Base-by-base conservation (phyloP, 331 rosid species). In the Malus hybrid region DNA sequence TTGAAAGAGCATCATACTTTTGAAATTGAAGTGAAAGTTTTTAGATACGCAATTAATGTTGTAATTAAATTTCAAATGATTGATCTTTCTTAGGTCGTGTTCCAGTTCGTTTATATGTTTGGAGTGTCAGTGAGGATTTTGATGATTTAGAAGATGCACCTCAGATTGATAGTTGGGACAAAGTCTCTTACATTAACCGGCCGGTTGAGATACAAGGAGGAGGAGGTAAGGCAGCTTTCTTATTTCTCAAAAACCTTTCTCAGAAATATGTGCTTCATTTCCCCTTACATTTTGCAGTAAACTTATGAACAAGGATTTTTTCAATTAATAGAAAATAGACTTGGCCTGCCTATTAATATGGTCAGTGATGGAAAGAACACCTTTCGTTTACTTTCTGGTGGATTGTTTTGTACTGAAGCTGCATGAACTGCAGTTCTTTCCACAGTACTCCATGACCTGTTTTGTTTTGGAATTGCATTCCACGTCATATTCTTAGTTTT, bases 141-240 rank as follows among this genome's bases (percentile, higher is more conserved):
- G 92, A 84, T 66, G 91, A 90, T 82, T 83, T 92, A 64, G 96
- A 92, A 85, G 91, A 88, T 74, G 98, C 91, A 62, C 92, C 96
- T 13, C 86, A 81, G 76, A 85, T 92, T 79, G 93, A 88, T 81
- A 85, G 80, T 70, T 95, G 99, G 99, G 98, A 95, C 81, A 88
- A 89, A 85, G 86, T 95, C 77, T 88, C 87, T 0, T 95, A 92
- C 69, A 81, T 92, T 81, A 95, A 92, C 76, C 93, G 88, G 39
- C 97, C 96, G 31, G 89, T 92, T 27, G 93, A 95, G 83, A 77
- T 88, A 80, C 86, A 75, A 29, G 88, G 75, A 69, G 97, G 87
- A 84, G 97, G 85, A 84, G 97, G 97, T 91, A 80, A 86, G 87
- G 73, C 74, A 34, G 10, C 65, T 67, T 42, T 42, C 39, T n/a